Conservation (phyloP, 129 eudicot species). For the Flaveria ramosissima region DNA sequence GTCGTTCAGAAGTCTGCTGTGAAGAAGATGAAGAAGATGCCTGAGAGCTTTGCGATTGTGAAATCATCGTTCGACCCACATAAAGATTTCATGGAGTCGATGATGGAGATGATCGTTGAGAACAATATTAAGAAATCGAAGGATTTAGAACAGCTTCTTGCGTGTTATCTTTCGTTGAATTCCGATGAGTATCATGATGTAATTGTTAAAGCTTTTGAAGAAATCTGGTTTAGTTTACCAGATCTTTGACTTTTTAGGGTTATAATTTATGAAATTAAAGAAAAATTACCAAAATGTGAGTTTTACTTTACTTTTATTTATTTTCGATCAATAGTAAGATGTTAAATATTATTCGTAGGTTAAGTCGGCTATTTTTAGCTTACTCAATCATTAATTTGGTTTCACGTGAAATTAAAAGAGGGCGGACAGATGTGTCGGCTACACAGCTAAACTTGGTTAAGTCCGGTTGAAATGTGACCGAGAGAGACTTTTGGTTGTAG, state of each 20-base stretch:
- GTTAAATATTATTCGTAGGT: too few species aligned
- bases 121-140: slow-evolving; percentile 50
- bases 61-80: slow-evolving; percentile 66
- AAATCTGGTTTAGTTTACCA: slow-evolving; percentile 62
- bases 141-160: slow-evolving; percentile 65
- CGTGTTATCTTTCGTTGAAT: slow-evolving; percentile 69
- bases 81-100: slow-evolving; percentile 64
- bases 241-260: slow-evolving; percentile 24
- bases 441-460: too few species aligned
- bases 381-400: too few species aligned
- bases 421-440: too few species aligned
- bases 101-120: slow-evolving; percentile 73
- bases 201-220: slow-evolving; percentile 68
- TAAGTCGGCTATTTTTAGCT: too few species aligned
- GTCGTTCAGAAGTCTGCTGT: slow-evolving; percentile 22
- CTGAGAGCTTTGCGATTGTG: slow-evolving; percentile 61
- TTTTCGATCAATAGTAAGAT: too few species aligned
- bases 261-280: not conserved
- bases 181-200: slow-evolving; percentile 69
- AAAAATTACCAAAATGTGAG: too few species aligned
- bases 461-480: too few species aligned
- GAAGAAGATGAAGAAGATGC: slow-evolving; percentile 24
- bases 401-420: too few species aligned
- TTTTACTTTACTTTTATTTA: too few species aligned
- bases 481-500: too few species aligned